Conservation (phyloP, 352 stramenopile genomes). For the Globisporangium irregulare region DNA sequence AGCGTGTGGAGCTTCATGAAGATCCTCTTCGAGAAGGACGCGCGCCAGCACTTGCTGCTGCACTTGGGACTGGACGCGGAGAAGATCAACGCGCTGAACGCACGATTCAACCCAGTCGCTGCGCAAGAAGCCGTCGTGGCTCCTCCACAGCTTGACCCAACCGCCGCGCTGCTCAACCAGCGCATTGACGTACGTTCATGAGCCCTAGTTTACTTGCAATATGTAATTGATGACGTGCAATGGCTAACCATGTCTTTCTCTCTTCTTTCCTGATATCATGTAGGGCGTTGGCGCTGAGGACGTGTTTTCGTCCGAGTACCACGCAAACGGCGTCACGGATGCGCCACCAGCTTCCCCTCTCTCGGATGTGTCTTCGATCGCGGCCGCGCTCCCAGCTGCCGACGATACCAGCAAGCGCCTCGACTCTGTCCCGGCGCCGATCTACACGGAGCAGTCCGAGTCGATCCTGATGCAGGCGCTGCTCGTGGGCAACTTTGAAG, state of each 20-base stretch:
- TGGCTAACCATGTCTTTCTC: slow-evolving; percentile 8
- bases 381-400: slow-evolving; percentile 39
- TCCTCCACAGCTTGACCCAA: slow-evolving; percentile 38
- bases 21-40: slow-evolving; percentile 94
- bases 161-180: slow-evolving; percentile 50
- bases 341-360: slow-evolving; percentile 33
- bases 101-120: slow-evolving; percentile 67
- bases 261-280: slow-evolving; percentile 22
- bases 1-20: slow-evolving; percentile 93
- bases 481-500: slow-evolving; percentile 97
- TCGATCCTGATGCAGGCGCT: slow-evolving; percentile 93
- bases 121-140: slow-evolving; percentile 26
- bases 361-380: slow-evolving; percentile 47
- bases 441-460: slow-evolving; percentile 90
- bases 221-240: neutral
- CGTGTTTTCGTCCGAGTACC: slow-evolving; percentile 71
- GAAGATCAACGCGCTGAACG: slow-evolving; percentile 86
- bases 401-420: slow-evolving; percentile 77
- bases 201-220: slow-evolving; percentile 9
- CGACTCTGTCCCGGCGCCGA: slow-evolving; percentile 51
- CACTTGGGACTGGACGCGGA: slow-evolving; percentile 94
- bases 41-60: slow-evolving; percentile 91
- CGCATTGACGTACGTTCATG: slow-evolving; percentile 71
- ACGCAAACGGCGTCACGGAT: slow-evolving; percentile 37
- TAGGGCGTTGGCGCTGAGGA: slow-evolving; percentile 65